Conservation (phyloP, 1,139 yeast species). For the Pichiaceae sp. region DNA sequence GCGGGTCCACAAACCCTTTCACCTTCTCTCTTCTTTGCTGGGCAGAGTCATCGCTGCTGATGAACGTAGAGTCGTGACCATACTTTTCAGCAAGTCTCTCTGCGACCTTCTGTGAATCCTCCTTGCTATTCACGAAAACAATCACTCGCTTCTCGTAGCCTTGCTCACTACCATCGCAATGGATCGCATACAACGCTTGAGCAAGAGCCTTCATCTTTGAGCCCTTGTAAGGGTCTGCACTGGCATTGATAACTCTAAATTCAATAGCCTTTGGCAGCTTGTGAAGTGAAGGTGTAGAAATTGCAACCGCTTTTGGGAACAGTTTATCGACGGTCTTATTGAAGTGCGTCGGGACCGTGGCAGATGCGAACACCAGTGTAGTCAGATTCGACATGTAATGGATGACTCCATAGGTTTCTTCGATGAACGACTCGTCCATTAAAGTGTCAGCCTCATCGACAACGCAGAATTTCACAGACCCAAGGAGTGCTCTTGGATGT, state of each 20-base stretch:
- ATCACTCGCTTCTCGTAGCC: conserved; percentile 75
- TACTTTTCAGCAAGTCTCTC: conserved; percentile 42
- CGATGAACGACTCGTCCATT: conserved; percentile 74
- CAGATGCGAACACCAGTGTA: conserved; percentile 74
- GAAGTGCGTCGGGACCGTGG: conserved; percentile 80
- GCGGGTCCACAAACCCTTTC: conserved; percentile 55
- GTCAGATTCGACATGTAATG: conserved; percentile 44
- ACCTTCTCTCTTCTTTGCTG: conserved; percentile 51
- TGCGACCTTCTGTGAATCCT: conserved; percentile 50
- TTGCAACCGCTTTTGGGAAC: conserved; percentile 58
- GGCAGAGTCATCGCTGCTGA: conserved; percentile 57
- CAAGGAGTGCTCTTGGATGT: conserved; percentile 19
- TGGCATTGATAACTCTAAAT: conserved; percentile 68
- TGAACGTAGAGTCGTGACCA: conserved; percentile 53
- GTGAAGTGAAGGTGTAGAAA: conserved; percentile 78
- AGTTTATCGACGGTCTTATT: conserved; percentile 50
- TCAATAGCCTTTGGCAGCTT: conserved; percentile 70
- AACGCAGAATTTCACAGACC: conserved; percentile 48
- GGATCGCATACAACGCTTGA: conserved; percentile 80
- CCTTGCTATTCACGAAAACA: conserved; percentile 75
- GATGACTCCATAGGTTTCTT: conserved; percentile 55
- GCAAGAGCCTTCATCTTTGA: conserved; percentile 79
- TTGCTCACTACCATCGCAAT: conserved; percentile 73
- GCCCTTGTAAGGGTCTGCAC: conserved; percentile 69
- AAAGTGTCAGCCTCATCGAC: conserved; percentile 96